Percentiles rank a stretch among this genome's conserved stretches.
phyloP scores from a whole-genome alignment of 192 early-diverging fungal genomes.

The Linnemannia hyalina region DNA sequence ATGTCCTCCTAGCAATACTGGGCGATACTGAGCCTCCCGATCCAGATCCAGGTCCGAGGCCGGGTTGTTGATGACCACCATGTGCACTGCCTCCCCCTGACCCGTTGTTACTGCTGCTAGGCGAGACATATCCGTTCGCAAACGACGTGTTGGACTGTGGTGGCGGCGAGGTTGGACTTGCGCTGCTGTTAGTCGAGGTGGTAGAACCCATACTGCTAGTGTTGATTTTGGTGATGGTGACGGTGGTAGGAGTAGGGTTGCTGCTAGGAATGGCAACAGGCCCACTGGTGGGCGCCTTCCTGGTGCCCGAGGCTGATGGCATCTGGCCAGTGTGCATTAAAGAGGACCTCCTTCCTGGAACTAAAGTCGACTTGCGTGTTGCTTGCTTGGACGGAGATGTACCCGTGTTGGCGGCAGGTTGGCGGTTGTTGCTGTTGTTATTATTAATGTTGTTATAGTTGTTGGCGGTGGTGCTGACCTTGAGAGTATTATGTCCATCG shows the following conservation, averaged over 20 bases:
- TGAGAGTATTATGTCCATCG: background rate
- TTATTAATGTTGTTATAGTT: background rate
- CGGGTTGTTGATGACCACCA: no score
- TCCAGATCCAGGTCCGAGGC: background rate
- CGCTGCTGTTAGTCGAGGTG: background rate
- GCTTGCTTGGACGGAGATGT: background rate
- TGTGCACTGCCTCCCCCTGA: no score
- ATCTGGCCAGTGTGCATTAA: conserved; percentile 18
- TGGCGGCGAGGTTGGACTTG: background rate
- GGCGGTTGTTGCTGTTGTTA: background rate
- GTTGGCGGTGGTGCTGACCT: background rate
- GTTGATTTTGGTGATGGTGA: background rate
- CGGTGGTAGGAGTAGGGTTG: background rate
- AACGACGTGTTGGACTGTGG: background rate
- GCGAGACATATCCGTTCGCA: background rate
- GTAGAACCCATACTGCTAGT: background rate
- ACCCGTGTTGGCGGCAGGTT: background rate
- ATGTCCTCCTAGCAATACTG: background rate
- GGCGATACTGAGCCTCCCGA: background rate
- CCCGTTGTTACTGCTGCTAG: background rate
- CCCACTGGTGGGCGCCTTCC: background rate
- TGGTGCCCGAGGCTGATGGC: background rate
- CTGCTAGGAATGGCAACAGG: background rate
- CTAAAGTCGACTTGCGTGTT: conserved; percentile 7
- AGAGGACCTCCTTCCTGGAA: conserved; percentile 29